Percentiles rank a stretch among this genome's conserved stretches.
phyloP scores from a whole-genome alignment of 1,139 yeast species.

The Candida tunisiensis region DNA sequence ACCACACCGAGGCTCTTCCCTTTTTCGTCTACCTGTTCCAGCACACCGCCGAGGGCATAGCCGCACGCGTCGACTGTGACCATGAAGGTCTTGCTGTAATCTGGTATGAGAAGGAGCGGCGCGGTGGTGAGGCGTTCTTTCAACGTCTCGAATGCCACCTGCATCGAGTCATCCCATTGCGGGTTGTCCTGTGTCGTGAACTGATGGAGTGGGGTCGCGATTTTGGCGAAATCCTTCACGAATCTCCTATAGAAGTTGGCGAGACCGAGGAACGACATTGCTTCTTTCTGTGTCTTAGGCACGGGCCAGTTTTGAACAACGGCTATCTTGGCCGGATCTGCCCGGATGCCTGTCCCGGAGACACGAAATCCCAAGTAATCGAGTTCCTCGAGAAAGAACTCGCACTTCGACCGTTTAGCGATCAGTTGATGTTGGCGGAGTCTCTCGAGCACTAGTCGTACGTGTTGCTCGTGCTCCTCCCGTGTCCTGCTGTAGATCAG shows the following conservation, averaged over 20 bases:
- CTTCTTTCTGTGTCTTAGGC: slow-evolving; percentile 2
- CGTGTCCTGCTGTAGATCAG: slow-evolving; percentile 7
- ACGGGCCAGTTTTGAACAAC: slow-evolving; percentile 4
- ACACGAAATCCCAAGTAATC: slow-evolving; percentile 5
- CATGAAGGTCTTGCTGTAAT: no score
- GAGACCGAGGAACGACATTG: slow-evolving; percentile 3
- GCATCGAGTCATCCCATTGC: background rate
- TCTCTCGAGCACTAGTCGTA: slow-evolving; percentile 4
- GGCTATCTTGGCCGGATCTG: slow-evolving; percentile 2
- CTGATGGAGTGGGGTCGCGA: slow-evolving; percentile 1
- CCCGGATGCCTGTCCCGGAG: slow-evolving; percentile 1
- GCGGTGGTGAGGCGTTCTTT: slow-evolving; percentile 1
- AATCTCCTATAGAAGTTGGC: slow-evolving; percentile 4
- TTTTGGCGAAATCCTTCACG: slow-evolving; percentile 1
- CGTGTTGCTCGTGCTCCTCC: slow-evolving; percentile 9
- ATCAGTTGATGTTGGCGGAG: slow-evolving; percentile 1
- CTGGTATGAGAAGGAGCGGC: no score
- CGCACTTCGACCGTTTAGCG: slow-evolving; percentile 4
- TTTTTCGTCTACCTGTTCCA: no score
- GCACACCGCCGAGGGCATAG: no score
- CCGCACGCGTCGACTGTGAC: no score
- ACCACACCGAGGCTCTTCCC: slow-evolving; percentile 2
- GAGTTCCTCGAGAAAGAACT: slow-evolving; percentile 3
- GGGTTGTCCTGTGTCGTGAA: background rate
- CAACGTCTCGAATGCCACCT: slow-evolving; percentile 2